A percentile compares a stretch with the other conserved stretches of the same genome.
Conservation (phyloP, 2,329 filamentous ascomycete species). For the Tolypocladium guangdongense region DNA sequence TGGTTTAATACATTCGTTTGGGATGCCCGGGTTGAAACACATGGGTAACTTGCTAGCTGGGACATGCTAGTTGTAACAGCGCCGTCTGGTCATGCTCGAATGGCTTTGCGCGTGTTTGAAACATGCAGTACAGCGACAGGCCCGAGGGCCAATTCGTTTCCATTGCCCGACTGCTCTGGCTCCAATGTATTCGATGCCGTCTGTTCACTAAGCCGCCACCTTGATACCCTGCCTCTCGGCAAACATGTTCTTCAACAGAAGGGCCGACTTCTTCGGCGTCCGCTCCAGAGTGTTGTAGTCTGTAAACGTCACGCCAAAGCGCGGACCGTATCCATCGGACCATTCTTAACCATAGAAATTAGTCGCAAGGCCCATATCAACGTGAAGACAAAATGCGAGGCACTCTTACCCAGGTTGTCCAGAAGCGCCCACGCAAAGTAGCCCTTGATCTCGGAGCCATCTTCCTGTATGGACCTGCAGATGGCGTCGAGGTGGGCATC, state of each 20-base stretch:
- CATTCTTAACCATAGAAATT: slow-evolving; percentile 47
- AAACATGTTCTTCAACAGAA: slow-evolving; percentile 17
- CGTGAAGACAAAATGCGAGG: neutral
- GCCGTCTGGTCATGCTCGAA: too few relatives aligned
- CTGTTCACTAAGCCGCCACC: neutral
- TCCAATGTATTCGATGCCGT: neutral
- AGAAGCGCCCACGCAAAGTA: slow-evolving; percentile 84
- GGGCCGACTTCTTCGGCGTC: slow-evolving; percentile 25
- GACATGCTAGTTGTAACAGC: too few relatives aligned
- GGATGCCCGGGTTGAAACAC: too few relatives aligned
- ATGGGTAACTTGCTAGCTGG: too few relatives aligned
- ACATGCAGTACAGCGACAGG: neutral
- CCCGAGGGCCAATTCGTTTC: neutral
- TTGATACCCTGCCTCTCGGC: slow-evolving; percentile 7
- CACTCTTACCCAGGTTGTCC: slow-evolving; percentile 55
- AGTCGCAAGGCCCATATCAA: neutral
- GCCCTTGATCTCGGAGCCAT: slow-evolving; percentile 65
- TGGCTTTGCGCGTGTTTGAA: too few relatives aligned
- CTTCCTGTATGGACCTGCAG: slow-evolving; percentile 57
- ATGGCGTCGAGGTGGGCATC: slow-evolving; percentile 65
- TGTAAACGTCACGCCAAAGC: slow-evolving; percentile 75
- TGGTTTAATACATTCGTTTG: neutral
- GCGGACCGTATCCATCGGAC: slow-evolving; percentile 79
- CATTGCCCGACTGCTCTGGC: too few relatives aligned
- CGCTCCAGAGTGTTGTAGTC: slow-evolving; percentile 51